Evolutionary conservation across 352 stramenopile genomes (phyloP).

Genomic region (Phytophthora macrochlamydospora): DNA sequence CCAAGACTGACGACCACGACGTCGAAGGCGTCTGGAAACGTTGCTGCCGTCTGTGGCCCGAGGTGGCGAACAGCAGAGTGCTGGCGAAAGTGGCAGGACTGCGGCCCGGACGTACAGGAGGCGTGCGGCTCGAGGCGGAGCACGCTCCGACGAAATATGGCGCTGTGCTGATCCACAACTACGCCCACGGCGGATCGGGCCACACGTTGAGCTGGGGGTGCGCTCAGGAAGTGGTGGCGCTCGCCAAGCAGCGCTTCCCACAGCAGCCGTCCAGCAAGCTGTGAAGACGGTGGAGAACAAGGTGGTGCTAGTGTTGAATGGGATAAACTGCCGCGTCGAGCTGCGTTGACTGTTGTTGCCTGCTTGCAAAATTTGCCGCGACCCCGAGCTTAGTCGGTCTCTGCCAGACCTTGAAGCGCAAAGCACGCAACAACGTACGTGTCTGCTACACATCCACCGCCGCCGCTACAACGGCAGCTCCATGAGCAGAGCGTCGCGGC

Average conservation of each 20-base stretch:
- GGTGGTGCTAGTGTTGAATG: too few relatives aligned
- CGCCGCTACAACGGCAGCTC: conserved; percentile 22
- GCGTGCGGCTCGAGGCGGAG: conserved; percentile 59
- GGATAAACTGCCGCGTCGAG: too few relatives aligned
- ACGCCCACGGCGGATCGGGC: conserved; percentile 65
- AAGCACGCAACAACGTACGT: too few relatives aligned
- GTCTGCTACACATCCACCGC: too few relatives aligned
- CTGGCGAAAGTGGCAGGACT: conserved; percentile 46
- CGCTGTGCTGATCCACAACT: conserved; percentile 73
- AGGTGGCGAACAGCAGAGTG: conserved; percentile 48
- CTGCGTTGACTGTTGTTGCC: too few relatives aligned
- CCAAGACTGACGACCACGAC: conserved; percentile 42
- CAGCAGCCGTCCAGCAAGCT: background rate
- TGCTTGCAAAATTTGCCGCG: too few relatives aligned
- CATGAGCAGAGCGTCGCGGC: conserved; percentile 49
- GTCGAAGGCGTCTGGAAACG: conserved; percentile 57
- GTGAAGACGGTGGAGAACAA: background rate
- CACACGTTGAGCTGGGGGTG: conserved; percentile 80
- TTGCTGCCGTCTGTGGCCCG: conserved; percentile 44
- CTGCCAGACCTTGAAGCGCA: too few relatives aligned
- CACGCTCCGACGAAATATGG: conserved; percentile 31
- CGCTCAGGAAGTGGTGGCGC: conserved; percentile 50
- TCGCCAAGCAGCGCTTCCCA: conserved; percentile 34
- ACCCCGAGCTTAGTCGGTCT: too few relatives aligned
- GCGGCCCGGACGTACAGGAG: conserved; percentile 41